These are phyloP conservation scores for Neoscytalidium dimidiatum DNA, from an alignment of 2,329 filamentous ascomycete genomes.

Conservation along the genomic window DNA sequence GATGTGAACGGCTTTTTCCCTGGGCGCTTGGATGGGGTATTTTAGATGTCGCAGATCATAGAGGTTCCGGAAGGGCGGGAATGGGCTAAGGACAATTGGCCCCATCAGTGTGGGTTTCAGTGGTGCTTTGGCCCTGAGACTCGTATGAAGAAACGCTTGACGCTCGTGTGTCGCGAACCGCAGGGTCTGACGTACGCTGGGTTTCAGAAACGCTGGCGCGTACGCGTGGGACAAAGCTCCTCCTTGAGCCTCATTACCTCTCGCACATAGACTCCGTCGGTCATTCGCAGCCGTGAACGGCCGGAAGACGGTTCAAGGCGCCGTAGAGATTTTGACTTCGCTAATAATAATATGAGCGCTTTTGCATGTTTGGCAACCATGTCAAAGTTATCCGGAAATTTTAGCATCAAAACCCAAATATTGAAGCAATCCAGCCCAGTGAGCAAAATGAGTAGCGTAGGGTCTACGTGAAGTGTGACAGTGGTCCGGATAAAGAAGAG, in stretches of 20 bases:
- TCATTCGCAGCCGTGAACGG: no score
- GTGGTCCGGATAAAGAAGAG: no score
- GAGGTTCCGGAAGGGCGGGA: not conserved
- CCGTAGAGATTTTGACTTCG: no score
- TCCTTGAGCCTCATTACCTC: not conserved
- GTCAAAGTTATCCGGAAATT: no score
- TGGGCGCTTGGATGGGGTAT: constrained; percentile 2
- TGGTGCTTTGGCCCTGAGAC: not conserved
- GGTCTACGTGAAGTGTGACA: no score
- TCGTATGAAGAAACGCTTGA: not conserved
- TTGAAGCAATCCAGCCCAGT: no score
- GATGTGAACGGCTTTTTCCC: not conserved
- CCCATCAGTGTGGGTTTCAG: not conserved
- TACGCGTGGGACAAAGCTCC: not conserved
- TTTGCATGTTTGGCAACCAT: no score
- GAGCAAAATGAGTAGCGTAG: no score
- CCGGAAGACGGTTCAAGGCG: no score
- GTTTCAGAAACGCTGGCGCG: not conserved
- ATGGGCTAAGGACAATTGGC: not conserved
- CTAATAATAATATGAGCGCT: no score
- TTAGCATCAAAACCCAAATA: no score
- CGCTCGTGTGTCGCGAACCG: not conserved
- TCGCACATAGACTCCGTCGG: no score
- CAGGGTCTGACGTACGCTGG: not conserved
- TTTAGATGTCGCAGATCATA: not conserved